Evolutionary conservation across 1,139 yeast species (phyloP), one percentile per base, ranked within the genome.

Genomic region (Suhomyces kunorum): DNA sequence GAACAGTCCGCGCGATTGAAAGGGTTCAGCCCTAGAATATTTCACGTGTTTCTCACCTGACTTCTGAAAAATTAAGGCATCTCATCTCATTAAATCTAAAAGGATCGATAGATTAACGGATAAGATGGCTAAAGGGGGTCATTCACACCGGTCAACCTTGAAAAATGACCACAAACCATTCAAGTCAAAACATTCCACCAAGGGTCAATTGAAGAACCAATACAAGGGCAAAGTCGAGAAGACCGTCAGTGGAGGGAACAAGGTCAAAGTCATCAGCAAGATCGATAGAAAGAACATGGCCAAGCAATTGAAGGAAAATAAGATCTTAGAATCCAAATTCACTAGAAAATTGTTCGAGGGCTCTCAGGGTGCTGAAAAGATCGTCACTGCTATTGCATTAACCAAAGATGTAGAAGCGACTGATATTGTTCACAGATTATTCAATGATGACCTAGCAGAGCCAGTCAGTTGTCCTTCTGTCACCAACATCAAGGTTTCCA

Each of bases 161-260:
- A 90, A 88, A 64, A 83, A 83, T 61, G 82, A 81, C 39, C 96
- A 90, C 55, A 92, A 92, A 66, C 77, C 92, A 8, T 92, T 88
- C 75, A 92, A 92, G 60, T 81, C 95, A 6, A 84, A 82, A 57
- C 98, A 92, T 69, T 80, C 96, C 15, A 79, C 95, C n/a, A 92
- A 92, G 59, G 87, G 96, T 42, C 81, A 89, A 39, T 62, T 89
- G 55, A 90, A 88, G 60, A 85, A 87, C 48, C 73, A 78, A 45
- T 72, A 71, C 52, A 90, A 90, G 61, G 98, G 98, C 47, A 89
- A 88, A 62, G 88, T 92, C 26, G 98, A 90, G 57, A 86, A 83
- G 55, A 64, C 69, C 15, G 41, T 51, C 4, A 44, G 55, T 12
- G 61, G 66, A 2, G 57, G 66, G 28, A 79, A 68, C 55, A 39